These are phyloP conservation scores for Ophiosphaerella herpotricha DNA, from an alignment of 2,329 filamentous ascomycete species.

Conservation along the genomic window DNA sequence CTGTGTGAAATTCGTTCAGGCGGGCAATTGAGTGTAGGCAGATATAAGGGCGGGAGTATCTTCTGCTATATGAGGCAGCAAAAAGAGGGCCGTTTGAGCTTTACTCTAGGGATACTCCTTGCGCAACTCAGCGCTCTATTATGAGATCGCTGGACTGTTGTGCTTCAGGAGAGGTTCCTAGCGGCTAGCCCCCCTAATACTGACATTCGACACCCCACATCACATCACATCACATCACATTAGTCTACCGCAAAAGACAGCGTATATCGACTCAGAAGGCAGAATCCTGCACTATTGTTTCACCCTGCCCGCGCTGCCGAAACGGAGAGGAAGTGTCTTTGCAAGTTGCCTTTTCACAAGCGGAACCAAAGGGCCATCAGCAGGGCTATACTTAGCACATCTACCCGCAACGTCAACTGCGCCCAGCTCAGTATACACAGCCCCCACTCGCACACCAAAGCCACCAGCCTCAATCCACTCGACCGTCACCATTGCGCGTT, in stretches of 20 bases:
- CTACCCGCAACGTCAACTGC: constrained; percentile 19
- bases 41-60: constrained; percentile 14
- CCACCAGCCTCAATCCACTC: constrained; percentile 32
- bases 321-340: constrained; percentile 17
- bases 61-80: no score
- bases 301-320: constrained; percentile 21
- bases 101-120: no score
- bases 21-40: constrained; percentile 2
- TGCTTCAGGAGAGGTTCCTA: no score
- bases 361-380: neutral
- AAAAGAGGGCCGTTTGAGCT: no score
- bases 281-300: constrained; percentile 18
- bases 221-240: no score
- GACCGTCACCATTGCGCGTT: constrained; percentile 24
- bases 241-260: neutral
- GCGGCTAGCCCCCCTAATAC: neutral
- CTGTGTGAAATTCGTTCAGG: constrained; percentile 4
- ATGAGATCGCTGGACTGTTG: no score
- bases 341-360: no score
- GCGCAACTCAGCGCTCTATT: no score
- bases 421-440: constrained; percentile 26
- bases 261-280: constrained; percentile 17
- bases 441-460: constrained; percentile 17
- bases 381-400: neutral
- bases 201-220: no score